Conservation (phyloP, 192 early-diverging fungal species). For the Podila clonocystis region DNA sequence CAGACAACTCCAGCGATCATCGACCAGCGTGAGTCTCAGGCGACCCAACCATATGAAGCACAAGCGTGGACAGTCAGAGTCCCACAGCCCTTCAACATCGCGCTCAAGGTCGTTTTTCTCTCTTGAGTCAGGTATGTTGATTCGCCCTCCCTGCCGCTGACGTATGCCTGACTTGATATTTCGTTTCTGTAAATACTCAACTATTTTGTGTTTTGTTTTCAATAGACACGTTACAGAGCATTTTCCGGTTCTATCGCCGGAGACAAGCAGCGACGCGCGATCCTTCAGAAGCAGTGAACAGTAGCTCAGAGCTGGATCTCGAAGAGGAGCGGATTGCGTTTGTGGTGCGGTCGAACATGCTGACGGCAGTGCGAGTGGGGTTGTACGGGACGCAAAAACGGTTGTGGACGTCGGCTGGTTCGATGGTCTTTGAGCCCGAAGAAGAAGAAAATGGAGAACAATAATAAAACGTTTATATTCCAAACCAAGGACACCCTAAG, state of each 20-base stretch:
- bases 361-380: constrained; percentile 30
- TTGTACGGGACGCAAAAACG: constrained; percentile 31
- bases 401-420: constrained; percentile 34
- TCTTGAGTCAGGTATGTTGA: neutral
- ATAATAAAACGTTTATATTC: no score
- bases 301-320: neutral
- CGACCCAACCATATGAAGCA: neutral
- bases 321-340: constrained; percentile 9
- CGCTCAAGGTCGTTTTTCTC: neutral
- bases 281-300: neutral
- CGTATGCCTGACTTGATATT: no score
- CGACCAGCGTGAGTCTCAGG: neutral
- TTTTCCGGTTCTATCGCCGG: constrained; percentile 22
- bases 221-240: neutral
- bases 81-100: neutral
- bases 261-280: neutral
- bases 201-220: no score
- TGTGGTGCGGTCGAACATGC: constrained; percentile 18
- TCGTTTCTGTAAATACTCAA: no score
- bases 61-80: neutral
- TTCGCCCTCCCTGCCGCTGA: no score
- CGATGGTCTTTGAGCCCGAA: constrained; percentile 14
- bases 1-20: neutral
- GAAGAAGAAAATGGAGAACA: neutral
- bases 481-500: no score